A percentile compares a stretch with the other conserved stretches of the same genome.
Conservation (phyloP, 257 asterid species). For the Solanum arcanum region DNA sequence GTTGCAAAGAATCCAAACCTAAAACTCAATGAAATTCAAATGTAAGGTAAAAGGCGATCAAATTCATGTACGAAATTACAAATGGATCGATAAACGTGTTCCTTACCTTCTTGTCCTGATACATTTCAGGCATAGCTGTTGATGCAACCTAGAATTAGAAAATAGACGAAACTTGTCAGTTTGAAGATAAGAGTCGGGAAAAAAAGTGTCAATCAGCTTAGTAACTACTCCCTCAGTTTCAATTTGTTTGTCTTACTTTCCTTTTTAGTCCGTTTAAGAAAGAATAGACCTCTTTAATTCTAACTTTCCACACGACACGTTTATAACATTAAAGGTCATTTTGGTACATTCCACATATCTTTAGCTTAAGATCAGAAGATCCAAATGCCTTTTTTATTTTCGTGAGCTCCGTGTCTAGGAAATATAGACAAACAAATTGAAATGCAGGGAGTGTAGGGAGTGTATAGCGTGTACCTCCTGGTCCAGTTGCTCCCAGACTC, state of each 20-base stretch:
- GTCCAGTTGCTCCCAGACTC: conserved; percentile 52
- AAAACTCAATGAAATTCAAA: background rate
- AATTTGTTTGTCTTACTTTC: background rate
- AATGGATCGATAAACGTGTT: background rate
- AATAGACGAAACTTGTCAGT: background rate
- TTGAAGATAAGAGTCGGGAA: background rate
- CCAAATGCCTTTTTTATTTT: background rate
- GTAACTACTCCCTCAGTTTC: background rate
- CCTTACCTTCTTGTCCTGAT: conserved; percentile 45
- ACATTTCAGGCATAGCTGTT: conserved; percentile 46
- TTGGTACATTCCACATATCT: background rate
- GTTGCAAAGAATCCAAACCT: conserved; percentile 75
- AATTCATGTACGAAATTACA: background rate
- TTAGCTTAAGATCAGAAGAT: background rate
- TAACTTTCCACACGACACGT: background rate
- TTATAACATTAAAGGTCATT: background rate
- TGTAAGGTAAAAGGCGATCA: background rate
- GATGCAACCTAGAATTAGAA: conserved; percentile 36
- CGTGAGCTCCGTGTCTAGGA: background rate
- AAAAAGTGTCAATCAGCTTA: background rate
- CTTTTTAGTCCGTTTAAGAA: background rate
- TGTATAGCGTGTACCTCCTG: conserved; percentile 25
- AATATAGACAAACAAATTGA: background rate
- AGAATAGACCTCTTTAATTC: background rate
- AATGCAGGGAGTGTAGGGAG: background rate